phyloP scores from a whole-genome alignment of 345 rosid species.

The Zanthoxylum bungeanum region DNA sequence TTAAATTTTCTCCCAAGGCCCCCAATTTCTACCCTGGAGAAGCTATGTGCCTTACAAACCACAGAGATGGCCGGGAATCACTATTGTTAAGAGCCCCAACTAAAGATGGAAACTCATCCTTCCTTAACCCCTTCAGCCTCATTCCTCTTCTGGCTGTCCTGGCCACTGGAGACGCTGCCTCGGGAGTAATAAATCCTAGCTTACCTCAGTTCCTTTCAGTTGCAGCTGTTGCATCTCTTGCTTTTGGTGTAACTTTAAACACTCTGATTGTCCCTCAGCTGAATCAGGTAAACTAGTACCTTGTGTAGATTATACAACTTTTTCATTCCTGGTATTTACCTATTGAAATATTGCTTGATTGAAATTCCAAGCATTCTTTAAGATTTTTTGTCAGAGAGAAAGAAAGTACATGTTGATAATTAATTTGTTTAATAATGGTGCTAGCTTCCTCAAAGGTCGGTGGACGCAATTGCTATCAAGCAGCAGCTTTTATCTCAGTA shows the following conservation, averaged over 20 bases:
- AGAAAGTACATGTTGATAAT: background rate
- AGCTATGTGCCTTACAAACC: constrained; percentile 89
- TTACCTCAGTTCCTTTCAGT: constrained; percentile 81
- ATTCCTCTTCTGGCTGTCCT: constrained; percentile 70
- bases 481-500: constrained; percentile 91
- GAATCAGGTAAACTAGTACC: constrained; percentile 46
- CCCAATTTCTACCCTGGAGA: constrained; percentile 79
- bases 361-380: constrained; percentile 9
- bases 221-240: constrained; percentile 68
- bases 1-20: constrained; percentile 75
- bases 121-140: constrained; percentile 58
- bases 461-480: constrained; percentile 57
- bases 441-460: constrained; percentile 84
- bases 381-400: constrained; percentile 1
- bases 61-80: constrained; percentile 68
- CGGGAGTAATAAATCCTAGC: constrained; percentile 78
- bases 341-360: background rate
- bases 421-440: constrained; percentile 19
- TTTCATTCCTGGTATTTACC: background rate
- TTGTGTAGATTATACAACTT: constrained; percentile 1
- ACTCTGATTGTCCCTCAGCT: constrained; percentile 57
- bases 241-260: constrained; percentile 72
- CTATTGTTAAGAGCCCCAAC: constrained; percentile 65
- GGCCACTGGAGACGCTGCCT: constrained; percentile 91
- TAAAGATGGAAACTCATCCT: constrained; percentile 55